Evolutionary conservation across 108 stramenopile genomes (phyloP).

Genomic region (Conticribra weissflogii): DNA sequence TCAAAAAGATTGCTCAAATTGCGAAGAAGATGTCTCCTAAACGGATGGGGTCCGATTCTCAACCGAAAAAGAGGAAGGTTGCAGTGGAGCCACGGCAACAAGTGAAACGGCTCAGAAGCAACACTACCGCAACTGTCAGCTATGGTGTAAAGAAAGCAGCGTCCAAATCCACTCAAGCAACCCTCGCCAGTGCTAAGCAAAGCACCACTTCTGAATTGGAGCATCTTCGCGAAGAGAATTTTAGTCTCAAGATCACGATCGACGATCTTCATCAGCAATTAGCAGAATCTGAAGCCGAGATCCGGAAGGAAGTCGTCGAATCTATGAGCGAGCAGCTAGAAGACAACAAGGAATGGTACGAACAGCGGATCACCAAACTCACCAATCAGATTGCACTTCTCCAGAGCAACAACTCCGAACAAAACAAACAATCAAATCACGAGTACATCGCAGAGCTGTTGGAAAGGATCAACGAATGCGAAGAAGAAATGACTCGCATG

Average conservation of each 20-base stretch:
- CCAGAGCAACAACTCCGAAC: slow-evolving; percentile 43
- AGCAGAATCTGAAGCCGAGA: slow-evolving; percentile 55
- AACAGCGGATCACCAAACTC: slow-evolving; percentile 59
- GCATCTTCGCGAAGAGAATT: slow-evolving; percentile 43
- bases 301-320: slow-evolving; percentile 79
- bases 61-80: slow-evolving; percentile 35
- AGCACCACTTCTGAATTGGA: slow-evolving; percentile 37
- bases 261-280: slow-evolving; percentile 57
- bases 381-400: slow-evolving; percentile 39
- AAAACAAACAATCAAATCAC: slow-evolving; percentile 53
- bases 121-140: slow-evolving; percentile 9
- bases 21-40: slow-evolving; percentile 51
- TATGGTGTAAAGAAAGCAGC: neutral
- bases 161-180: neutral
- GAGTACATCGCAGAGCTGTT: slow-evolving; percentile 61
- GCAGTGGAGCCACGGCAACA: slow-evolving; percentile 22
- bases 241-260: slow-evolving; percentile 34
- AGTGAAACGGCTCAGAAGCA: slow-evolving; percentile 36
- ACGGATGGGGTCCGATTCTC: neutral
- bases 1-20: slow-evolving; percentile 42
- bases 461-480: slow-evolving; percentile 83
- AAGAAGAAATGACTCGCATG: slow-evolving; percentile 87
- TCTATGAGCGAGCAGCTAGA: slow-evolving; percentile 71
- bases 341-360: slow-evolving; percentile 63
- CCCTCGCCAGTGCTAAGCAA: slow-evolving; percentile 6